phyloP scores from a whole-genome alignment of 2,329 filamentous ascomycete genomes.

The Paracoccidioides lutzii region DNA sequence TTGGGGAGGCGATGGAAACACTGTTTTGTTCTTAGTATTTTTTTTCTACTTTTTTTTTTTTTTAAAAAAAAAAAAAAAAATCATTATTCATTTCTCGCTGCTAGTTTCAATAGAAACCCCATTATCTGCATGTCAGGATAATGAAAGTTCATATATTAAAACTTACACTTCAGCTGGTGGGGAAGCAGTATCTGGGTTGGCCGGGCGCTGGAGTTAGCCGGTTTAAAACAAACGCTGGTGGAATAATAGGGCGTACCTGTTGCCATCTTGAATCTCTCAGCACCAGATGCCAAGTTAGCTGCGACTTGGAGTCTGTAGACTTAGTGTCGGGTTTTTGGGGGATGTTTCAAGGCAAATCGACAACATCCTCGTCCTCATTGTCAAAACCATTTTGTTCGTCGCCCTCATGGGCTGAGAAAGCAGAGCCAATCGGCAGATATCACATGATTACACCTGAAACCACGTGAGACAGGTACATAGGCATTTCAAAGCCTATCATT shows the following conservation, averaged over 20 bases:
- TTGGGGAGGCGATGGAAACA: conserved; percentile 43
- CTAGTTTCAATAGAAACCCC: background rate
- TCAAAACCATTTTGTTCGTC: too few relatives aligned
- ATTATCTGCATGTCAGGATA: background rate
- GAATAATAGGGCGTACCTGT: background rate
- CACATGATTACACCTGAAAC: background rate
- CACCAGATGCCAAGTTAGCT: too few relatives aligned
- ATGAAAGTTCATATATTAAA: background rate
- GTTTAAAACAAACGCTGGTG: background rate
- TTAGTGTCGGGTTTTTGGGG: background rate
- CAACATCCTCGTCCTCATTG: too few relatives aligned
- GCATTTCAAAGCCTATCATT: too few relatives aligned
- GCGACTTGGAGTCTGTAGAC: background rate
- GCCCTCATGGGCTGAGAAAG: background rate
- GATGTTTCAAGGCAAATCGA: background rate
- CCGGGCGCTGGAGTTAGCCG: background rate
- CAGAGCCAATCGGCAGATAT: background rate
- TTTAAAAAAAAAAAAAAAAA: background rate
- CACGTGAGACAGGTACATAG: background rate
- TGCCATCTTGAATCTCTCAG: background rate
- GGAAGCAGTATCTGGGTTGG: conserved; percentile 3
- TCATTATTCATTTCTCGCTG: background rate
- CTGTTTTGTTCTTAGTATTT: conserved; percentile 21
- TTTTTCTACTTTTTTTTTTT: background rate
- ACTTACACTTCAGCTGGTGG: conserved; percentile 25